A percentile compares a stretch with the other conserved stretches of the same genome.
Evolutionary conservation across 2,329 filamentous ascomycete species (phyloP).

Genomic region (Hypoxylon sp.): DNA sequence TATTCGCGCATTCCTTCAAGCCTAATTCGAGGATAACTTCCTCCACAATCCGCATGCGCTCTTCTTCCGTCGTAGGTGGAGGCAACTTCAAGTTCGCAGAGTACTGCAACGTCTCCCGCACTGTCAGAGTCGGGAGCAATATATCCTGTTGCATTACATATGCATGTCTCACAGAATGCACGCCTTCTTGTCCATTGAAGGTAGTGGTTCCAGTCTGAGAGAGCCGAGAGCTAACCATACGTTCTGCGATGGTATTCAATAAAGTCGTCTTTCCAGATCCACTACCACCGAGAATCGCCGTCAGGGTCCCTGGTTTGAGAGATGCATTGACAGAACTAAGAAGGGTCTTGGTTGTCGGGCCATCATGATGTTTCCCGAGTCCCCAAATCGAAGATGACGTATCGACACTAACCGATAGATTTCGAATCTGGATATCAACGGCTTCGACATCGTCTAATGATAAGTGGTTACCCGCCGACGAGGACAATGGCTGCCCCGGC

Average conservation of each 20-base stretch:
- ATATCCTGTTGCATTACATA: conserved; percentile 85
- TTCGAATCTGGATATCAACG: conserved; percentile 61
- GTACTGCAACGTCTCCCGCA: conserved; percentile 80
- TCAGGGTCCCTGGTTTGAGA: conserved; percentile 75
- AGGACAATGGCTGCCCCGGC: conserved; percentile 21
- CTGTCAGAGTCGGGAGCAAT: conserved; percentile 78
- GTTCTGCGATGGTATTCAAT: conserved; percentile 78
- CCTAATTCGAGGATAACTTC: conserved; percentile 82
- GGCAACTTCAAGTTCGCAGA: conserved; percentile 79
- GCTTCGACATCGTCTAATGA: conserved; percentile 58
- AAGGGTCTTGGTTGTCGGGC: conserved; percentile 63
- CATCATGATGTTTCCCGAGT: conserved; percentile 49
- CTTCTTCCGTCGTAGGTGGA: conserved; percentile 68
- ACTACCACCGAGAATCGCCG: conserved; percentile 81
- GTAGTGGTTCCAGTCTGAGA: conserved; percentile 66
- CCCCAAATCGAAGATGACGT: conserved; percentile 68
- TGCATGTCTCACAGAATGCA: conserved; percentile 69
- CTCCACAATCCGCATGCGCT: conserved; percentile 75
- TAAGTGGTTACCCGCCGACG: conserved; percentile 38
- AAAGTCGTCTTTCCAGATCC: conserved; percentile 80
- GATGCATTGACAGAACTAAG: conserved; percentile 74
- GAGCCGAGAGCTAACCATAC: conserved; percentile 69
- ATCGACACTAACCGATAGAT: conserved; percentile 68
- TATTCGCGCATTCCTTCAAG: conserved; percentile 82
- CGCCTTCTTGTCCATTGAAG: conserved; percentile 71